These are phyloP conservation scores for Carex cristatella DNA, from an alignment of 176 grass and related monocot species.

Conservation along the genomic window DNA sequence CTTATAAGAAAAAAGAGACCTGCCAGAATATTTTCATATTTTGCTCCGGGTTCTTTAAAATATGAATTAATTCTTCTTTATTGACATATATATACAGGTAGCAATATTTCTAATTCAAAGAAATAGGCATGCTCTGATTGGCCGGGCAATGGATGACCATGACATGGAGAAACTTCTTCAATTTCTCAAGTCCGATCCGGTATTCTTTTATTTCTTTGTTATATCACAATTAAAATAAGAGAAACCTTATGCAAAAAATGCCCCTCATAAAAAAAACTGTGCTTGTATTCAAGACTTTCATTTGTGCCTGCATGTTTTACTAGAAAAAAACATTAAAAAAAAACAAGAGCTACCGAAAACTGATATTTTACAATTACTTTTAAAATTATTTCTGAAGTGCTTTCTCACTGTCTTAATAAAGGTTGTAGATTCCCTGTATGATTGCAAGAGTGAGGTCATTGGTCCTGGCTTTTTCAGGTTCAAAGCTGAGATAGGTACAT, in stretches of 20 bases:
- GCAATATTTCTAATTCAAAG: slow-evolving; percentile 99
- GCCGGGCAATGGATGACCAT: slow-evolving; percentile 94
- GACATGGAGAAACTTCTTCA: slow-evolving; percentile 93
- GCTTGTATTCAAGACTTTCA: slow-evolving; percentile 21
- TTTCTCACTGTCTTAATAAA: slow-evolving; percentile 22
- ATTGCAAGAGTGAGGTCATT: slow-evolving; percentile 99
- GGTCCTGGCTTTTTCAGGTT: slow-evolving; percentile 99
- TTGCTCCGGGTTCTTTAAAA: neutral
- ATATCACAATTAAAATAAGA: slow-evolving; percentile 20
- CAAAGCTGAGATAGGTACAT: slow-evolving; percentile 95
- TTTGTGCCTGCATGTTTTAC: neutral
- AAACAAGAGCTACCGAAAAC: neutral
- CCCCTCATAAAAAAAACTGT: neutral
- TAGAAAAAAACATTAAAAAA: neutral
- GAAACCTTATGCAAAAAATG: neutral
- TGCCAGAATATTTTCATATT: neutral
- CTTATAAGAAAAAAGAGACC: neutral
- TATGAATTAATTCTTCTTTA: neutral
- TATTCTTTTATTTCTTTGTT: slow-evolving; percentile 22
- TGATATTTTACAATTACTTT: neutral
- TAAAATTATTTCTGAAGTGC: neutral
- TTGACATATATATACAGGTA: slow-evolving; percentile 44
- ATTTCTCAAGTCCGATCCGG: slow-evolving; percentile 92
- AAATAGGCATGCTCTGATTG: slow-evolving; percentile 92
- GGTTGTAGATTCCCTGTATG: slow-evolving; percentile 97